Percentiles rank a stretch among this genome's conserved stretches.
These are phyloP conservation scores for Kregervanrija fluxuum DNA, from an alignment of 805 yeast genomes.

Conservation along the genomic window DNA sequence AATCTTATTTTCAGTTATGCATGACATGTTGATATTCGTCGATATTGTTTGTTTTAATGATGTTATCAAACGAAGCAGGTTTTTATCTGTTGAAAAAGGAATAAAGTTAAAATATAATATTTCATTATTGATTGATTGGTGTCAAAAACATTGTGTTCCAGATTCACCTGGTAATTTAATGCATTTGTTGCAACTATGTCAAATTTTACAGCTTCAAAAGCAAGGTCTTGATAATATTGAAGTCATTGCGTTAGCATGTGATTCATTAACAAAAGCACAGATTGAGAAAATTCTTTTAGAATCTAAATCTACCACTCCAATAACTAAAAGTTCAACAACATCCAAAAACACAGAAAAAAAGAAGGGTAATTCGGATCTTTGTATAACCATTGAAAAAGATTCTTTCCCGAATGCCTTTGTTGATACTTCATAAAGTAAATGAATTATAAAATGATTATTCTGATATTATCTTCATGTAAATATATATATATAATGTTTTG, in stretches of 20 bases:
- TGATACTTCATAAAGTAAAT: no score
- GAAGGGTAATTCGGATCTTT: background rate
- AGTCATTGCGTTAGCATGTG: conserved; percentile 2
- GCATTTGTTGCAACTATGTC: conserved; percentile 8
- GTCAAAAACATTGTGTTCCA: conserved; percentile 7
- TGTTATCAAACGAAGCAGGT: conserved; percentile 3
- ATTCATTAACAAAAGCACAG: conserved; percentile 5
- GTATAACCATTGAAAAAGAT: background rate
- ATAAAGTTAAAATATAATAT: conserved; percentile 5
- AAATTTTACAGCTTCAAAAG: conserved; percentile 7
- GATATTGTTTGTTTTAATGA: conserved; percentile 10
- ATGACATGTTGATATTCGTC: conserved; percentile 6
- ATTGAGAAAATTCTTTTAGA: conserved; percentile 7
- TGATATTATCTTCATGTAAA: no score
- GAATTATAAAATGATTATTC: no score
- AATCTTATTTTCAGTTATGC: conserved; percentile 3
- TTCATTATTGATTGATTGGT: conserved; percentile 10
- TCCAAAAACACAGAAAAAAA: background rate
- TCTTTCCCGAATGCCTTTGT: conserved; percentile 1
- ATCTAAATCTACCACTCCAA: background rate
- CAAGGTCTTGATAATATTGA: conserved; percentile 8
- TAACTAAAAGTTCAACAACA: no score
- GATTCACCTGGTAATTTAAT: conserved; percentile 10
- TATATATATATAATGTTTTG: no score
- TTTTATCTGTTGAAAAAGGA: conserved; percentile 6